Conservation (phyloP, 2,329 filamentous ascomycete genomes). For the Verticillium longisporum region DNA sequence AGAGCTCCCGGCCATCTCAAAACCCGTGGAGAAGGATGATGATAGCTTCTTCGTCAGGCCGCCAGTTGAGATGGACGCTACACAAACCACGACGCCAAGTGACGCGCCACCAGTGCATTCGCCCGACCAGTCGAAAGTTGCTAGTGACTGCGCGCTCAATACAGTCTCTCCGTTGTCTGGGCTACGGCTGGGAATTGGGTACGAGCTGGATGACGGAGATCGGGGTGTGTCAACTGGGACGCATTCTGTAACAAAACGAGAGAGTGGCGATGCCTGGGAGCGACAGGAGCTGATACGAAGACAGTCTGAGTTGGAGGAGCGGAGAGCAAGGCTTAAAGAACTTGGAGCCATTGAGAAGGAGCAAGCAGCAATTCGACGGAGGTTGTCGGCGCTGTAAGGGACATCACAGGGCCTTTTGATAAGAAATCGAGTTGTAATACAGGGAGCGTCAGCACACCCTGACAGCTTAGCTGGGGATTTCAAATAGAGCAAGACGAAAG, state of each 20-base stretch:
- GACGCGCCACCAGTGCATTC: background rate
- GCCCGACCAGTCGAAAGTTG: background rate
- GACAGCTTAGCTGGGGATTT: no score
- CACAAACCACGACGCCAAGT: background rate
- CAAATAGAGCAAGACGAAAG: no score
- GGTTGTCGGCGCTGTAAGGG: background rate
- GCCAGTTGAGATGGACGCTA: background rate
- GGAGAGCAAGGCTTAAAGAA: background rate
- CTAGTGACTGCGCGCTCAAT: background rate
- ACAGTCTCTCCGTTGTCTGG: background rate
- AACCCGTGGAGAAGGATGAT: background rate
- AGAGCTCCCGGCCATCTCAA: background rate
- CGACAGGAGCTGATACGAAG: background rate
- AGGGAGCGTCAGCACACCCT: no score
- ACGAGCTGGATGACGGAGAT: background rate
- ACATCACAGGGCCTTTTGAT: background rate
- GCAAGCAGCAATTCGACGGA: background rate
- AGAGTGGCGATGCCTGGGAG: background rate
- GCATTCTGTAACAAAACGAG: background rate
- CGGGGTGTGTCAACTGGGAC: background rate
- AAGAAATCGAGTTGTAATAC: no score
- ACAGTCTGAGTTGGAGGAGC: background rate
- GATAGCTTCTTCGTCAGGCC: background rate
- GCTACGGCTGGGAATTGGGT: background rate
- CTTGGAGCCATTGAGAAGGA: background rate